Percentiles rank a stretch among this genome's conserved stretches.
phyloP scores from a whole-genome alignment of 2,329 filamentous ascomycete species.

The Aspergillus cejpii region DNA sequence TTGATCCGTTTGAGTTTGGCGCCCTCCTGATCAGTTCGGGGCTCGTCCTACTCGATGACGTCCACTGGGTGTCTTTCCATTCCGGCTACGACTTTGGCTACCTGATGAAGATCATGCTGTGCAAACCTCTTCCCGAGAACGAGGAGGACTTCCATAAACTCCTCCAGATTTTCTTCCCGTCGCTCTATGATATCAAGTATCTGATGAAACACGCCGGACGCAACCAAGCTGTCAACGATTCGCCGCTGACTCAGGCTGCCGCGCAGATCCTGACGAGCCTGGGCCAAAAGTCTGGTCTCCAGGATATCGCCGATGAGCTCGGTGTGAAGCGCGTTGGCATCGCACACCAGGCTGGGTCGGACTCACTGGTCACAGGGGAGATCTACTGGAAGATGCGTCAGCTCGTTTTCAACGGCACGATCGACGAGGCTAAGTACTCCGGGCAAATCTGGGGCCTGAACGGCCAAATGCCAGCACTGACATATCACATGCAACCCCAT shows the following conservation, averaged over 20 bases:
- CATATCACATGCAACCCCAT: constrained; percentile 41
- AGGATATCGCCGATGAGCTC: constrained; percentile 88
- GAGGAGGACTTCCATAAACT: constrained; percentile 83
- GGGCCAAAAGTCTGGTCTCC: constrained; percentile 83
- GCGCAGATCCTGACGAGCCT: constrained; percentile 74
- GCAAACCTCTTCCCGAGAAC: constrained; percentile 74
- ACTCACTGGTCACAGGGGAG: constrained; percentile 84
- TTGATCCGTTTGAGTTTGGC: constrained; percentile 83
- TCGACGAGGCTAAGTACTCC: constrained; percentile 69
- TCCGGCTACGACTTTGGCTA: constrained; percentile 98
- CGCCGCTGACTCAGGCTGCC: constrained; percentile 57
- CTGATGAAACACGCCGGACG: constrained; percentile 84
- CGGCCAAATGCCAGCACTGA: constrained; percentile 55
- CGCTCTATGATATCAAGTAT: constrained; percentile 93
- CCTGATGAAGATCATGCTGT: constrained; percentile 85
- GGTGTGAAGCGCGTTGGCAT: constrained; percentile 82
- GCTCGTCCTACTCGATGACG: constrained; percentile 76
- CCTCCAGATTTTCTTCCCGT: constrained; percentile 88
- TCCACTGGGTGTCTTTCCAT: constrained; percentile 96
- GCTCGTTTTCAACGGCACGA: constrained; percentile 75
- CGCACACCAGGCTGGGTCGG: constrained; percentile 87
- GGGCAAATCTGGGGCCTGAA: constrained; percentile 93
- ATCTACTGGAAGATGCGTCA: constrained; percentile 92
- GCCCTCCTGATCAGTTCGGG: constrained; percentile 86
- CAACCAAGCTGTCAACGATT: constrained; percentile 58